Evolutionary conservation across 495 filamentous ascomycete species (phyloP).

Genomic region (Ascodesmis nigricans): DNA sequence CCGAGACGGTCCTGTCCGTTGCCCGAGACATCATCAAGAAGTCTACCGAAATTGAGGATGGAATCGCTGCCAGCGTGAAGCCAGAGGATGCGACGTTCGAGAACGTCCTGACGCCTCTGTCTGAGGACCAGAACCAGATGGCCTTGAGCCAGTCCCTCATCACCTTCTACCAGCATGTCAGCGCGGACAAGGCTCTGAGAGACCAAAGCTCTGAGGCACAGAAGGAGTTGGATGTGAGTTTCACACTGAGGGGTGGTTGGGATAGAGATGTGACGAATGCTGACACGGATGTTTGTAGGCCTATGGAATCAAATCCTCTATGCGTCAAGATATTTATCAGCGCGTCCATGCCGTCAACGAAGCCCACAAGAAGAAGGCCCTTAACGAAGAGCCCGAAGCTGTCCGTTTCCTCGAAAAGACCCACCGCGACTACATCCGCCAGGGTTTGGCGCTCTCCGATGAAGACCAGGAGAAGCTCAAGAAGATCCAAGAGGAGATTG

Average conservation of each 20-base stretch:
- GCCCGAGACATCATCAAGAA: conserved; percentile 49
- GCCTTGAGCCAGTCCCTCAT: too few relatives aligned
- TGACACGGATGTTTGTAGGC: conserved; percentile 18
- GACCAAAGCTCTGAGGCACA: conserved; percentile 38
- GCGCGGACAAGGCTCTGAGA: conserved; percentile 42
- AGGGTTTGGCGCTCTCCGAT: conserved; percentile 32
- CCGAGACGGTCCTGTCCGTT: conserved; percentile 49
- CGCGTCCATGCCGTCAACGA: conserved; percentile 34
- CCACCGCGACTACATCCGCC: conserved; percentile 34
- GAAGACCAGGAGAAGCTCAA: conserved; percentile 39
- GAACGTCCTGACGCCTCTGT: conserved; percentile 40
- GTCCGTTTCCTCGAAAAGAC: conserved; percentile 34
- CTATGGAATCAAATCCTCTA: conserved; percentile 35
- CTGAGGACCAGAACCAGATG: conserved; percentile 42
- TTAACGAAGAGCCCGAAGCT: conserved; percentile 29
- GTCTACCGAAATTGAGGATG: conserved; percentile 49
- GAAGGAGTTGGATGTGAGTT: conserved; percentile 31
- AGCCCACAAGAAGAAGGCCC: conserved; percentile 25
- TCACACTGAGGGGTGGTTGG: background rate
- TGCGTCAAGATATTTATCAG: conserved; percentile 39
- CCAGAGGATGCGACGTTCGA: conserved; percentile 43
- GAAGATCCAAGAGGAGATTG: conserved; percentile 41
- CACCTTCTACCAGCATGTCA: conserved; percentile 64
- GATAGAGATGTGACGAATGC: background rate
- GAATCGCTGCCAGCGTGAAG: conserved; percentile 44